Evolutionary conservation across 257 asterid genomes (phyloP).

Genomic region (Leptodermis oblonga): DNA sequence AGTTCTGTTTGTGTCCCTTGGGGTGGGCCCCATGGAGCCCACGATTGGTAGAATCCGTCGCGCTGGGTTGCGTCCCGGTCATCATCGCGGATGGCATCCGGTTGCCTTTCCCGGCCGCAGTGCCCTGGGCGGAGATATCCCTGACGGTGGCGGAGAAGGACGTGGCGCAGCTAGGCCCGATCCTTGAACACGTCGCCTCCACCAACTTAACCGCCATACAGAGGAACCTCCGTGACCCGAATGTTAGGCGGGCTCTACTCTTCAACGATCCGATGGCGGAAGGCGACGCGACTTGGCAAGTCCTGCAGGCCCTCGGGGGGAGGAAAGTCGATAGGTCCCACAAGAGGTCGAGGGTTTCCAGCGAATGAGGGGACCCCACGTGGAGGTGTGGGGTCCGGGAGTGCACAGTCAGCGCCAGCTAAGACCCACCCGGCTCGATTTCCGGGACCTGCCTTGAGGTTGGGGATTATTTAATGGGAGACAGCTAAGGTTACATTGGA

Average conservation of each 20-base stretch:
- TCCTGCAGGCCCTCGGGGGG: conserved; percentile 33
- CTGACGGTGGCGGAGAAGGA: conserved; percentile 74
- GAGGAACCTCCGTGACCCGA: conserved; percentile 53
- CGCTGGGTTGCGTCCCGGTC: conserved; percentile 79
- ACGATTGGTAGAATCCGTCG: conserved; percentile 79
- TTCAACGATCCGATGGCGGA: conserved; percentile 40
- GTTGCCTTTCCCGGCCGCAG: conserved; percentile 61
- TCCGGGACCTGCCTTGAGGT: conserved; percentile 18
- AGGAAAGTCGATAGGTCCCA: conserved; percentile 48
- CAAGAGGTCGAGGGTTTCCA: conserved; percentile 32
- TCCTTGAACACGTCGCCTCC: conserved; percentile 62
- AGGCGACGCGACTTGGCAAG: conserved; percentile 95
- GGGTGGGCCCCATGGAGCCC: conserved; percentile 99
- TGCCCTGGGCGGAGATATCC: conserved; percentile 72
- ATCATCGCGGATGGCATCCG: conserved; percentile 79
- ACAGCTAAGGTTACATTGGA: conserved; percentile 51
- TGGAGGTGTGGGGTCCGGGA: not conserved
- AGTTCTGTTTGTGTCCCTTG: conserved; percentile 71
- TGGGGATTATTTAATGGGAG: conserved; percentile 20
- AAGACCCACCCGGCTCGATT: conserved; percentile 4
- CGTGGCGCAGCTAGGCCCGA: conserved; percentile 47
- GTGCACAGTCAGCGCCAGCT: conserved; percentile 11
- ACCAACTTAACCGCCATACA: conserved; percentile 62
- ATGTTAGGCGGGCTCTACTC: conserved; percentile 46
- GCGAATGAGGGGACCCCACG: conserved; percentile 25